Percentiles rank a stretch among this genome's conserved stretches.
Evolutionary conservation across 2,329 filamentous ascomycete genomes (phyloP).

Genomic region (Clarireedia hainanense): DNA sequence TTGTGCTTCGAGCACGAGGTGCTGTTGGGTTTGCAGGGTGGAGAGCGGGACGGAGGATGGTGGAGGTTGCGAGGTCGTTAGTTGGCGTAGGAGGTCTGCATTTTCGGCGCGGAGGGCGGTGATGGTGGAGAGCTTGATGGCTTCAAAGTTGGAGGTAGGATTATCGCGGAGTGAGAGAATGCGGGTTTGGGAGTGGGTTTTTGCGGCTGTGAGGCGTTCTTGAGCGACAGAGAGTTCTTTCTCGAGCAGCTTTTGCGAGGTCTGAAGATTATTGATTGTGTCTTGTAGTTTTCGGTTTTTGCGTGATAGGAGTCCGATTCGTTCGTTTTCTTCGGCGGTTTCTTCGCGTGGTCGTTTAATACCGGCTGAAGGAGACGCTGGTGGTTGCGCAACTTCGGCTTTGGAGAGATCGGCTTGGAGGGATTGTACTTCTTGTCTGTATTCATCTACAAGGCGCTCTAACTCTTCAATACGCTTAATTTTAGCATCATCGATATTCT

Average conservation of each 20-base stretch:
- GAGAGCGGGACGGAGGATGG: slow-evolving; percentile 58
- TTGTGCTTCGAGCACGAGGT: slow-evolving; percentile 66
- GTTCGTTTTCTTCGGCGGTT: slow-evolving; percentile 51
- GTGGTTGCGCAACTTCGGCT: slow-evolving; percentile 40
- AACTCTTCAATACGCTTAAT: slow-evolving; percentile 69
- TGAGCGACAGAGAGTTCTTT: slow-evolving; percentile 66
- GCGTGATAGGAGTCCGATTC: slow-evolving; percentile 73
- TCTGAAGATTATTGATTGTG: slow-evolving; percentile 62
- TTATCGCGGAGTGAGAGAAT: slow-evolving; percentile 85
- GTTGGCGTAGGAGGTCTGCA: slow-evolving; percentile 66
- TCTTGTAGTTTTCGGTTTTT: slow-evolving; percentile 84
- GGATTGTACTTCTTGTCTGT: slow-evolving; percentile 70
- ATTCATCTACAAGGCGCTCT: slow-evolving; percentile 78
- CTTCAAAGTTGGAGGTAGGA: slow-evolving; percentile 78
- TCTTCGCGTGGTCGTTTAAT: slow-evolving; percentile 58
- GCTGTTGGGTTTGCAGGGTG: slow-evolving; percentile 65
- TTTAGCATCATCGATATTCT: slow-evolving; percentile 69
- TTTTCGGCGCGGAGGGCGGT: slow-evolving; percentile 76
- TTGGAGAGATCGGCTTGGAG: slow-evolving; percentile 68
- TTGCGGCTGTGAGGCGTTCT: slow-evolving; percentile 61
- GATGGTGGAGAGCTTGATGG: slow-evolving; percentile 75
- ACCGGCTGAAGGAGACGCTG: slow-evolving; percentile 37
- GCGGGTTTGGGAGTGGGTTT: slow-evolving; percentile 65
- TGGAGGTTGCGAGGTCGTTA: slow-evolving; percentile 39
- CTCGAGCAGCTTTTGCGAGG: slow-evolving; percentile 60